These are phyloP conservation scores for Colletotrichum sp. DNA, from an alignment of 2,329 filamentous ascomycete genomes.

Conservation along the genomic window DNA sequence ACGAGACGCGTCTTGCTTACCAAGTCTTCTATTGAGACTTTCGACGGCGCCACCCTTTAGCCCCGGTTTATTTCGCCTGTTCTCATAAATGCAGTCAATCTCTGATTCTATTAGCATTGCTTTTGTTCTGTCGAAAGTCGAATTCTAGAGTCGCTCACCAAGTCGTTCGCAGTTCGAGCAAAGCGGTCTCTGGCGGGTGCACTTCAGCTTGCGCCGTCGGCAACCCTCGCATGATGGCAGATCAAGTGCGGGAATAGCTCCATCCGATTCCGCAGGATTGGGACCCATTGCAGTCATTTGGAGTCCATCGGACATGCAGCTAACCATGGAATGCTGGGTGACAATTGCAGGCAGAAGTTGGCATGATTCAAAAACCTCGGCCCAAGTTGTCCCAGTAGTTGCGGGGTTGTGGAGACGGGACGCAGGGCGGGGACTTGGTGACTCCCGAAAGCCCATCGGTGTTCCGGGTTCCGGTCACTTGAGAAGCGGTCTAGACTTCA, in stretches of 20 bases:
- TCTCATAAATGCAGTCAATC: neutral
- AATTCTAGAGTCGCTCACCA: neutral
- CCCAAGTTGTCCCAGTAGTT: neutral
- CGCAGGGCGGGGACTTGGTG: neutral
- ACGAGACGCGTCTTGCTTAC: neutral
- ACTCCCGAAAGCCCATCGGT: neutral
- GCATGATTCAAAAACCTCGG: neutral
- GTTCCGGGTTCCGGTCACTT: neutral
- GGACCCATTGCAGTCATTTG: neutral
- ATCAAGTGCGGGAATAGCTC: neutral
- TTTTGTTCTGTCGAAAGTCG: accelerated
- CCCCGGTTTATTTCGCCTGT: neutral
- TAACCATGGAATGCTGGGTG: neutral
- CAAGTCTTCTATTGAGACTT: neutral
- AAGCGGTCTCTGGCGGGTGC: neutral
- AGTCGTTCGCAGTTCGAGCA: neutral
- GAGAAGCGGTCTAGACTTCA: neutral
- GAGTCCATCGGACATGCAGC: neutral
- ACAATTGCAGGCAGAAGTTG: neutral
- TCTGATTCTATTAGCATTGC: accelerated
- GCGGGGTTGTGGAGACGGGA: neutral
- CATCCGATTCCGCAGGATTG: neutral
- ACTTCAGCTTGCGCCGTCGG: neutral
- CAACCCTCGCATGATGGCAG: neutral
- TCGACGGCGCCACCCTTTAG: neutral